Evolutionary conservation across 192 early-diverging fungal genomes (phyloP).

Genomic region (Coemansia brasiliensis): DNA sequence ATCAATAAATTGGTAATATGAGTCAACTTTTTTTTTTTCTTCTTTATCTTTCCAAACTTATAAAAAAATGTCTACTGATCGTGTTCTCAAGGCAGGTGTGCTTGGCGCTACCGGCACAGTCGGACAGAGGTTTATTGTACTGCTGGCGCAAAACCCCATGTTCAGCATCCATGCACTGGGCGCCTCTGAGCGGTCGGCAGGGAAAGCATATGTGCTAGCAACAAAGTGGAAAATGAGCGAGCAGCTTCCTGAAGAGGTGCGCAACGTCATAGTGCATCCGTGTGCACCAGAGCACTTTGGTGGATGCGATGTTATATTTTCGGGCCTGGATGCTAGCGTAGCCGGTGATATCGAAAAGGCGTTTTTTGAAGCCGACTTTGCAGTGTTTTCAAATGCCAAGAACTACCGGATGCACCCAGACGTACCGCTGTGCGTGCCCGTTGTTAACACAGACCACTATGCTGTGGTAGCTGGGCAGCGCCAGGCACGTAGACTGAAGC

Average conservation of each 20-base stretch:
- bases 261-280: conserved; percentile 59
- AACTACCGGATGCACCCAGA: conserved; percentile 89
- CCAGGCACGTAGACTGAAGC: conserved; percentile 53
- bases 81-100: conserved; percentile 73
- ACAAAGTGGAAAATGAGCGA: conserved; percentile 86
- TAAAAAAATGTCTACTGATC: conserved; percentile 29
- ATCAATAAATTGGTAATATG: neutral
- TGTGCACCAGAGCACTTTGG: conserved; percentile 78
- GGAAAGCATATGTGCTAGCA: conserved; percentile 78
- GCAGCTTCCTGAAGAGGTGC: conserved; percentile 66
- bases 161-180: conserved; percentile 88
- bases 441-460: conserved; percentile 89
- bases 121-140: conserved; percentile 93
- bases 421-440: conserved; percentile 92
- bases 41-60: neutral
- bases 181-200: conserved; percentile 87
- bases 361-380: conserved; percentile 84
- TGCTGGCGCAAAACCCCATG: conserved; percentile 82
- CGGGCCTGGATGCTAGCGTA: conserved; percentile 90
- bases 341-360: conserved; percentile 93
- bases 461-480: conserved; percentile 78
- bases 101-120: conserved; percentile 98
- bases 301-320: conserved; percentile 90
- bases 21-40: neutral
- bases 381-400: conserved; percentile 95